Conservation (phyloP, 306 rosid species). For the Rosa multiflora region DNA sequence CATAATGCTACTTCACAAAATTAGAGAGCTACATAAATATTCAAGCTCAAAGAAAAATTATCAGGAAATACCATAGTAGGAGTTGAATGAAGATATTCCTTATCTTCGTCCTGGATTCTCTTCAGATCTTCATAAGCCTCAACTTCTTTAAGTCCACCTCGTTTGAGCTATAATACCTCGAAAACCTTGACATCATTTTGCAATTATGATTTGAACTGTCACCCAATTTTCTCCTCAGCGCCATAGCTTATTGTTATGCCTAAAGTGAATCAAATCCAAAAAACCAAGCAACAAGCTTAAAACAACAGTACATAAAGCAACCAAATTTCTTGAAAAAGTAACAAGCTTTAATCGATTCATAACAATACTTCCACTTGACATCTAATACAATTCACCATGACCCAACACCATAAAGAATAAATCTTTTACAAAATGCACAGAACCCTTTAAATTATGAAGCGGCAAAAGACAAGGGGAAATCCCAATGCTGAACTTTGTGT, state of each 20-base stretch:
- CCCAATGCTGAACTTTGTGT: neutral
- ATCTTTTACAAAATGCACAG: neutral
- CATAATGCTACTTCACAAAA: too few species aligned
- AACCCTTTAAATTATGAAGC: neutral
- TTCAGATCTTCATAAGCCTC: too few species aligned
- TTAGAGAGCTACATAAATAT: too few species aligned
- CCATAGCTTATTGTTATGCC: neutral
- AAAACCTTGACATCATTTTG: too few species aligned
- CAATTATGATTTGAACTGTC: too few species aligned
- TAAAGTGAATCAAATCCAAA: neutral
- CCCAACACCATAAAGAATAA: neutral
- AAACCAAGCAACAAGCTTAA: neutral
- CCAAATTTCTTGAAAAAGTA: neutral
- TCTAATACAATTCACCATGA: neutral
- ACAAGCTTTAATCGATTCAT: neutral
- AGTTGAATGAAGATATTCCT: too few species aligned
- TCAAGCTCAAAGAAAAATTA: too few species aligned
- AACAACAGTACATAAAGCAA: neutral
- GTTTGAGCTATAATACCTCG: too few species aligned
- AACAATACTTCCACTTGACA: neutral
- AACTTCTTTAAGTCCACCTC: too few species aligned
- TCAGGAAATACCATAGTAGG: too few species aligned
- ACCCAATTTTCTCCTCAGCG: constrained; percentile 7
- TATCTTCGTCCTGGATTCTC: too few species aligned
- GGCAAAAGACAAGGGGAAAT: neutral